A percentile compares a stretch with the other conserved stretches of the same genome.
Conservation (phyloP, 352 stramenopile species). For the Phytophthora hybrid region DNA sequence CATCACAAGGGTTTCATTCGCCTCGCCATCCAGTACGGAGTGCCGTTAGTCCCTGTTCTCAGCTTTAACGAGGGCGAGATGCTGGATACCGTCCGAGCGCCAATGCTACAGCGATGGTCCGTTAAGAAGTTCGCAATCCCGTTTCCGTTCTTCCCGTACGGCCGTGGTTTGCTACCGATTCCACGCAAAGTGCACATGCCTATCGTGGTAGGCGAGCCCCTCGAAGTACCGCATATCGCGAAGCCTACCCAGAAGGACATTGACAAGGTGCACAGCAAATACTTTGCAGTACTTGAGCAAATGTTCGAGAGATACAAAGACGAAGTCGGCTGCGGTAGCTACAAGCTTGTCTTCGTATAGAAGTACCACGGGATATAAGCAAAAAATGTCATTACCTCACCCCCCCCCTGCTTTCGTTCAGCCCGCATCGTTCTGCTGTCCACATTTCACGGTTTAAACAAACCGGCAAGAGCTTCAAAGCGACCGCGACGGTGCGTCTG, state of each 20-base stretch:
- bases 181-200: slow-evolving; percentile 60
- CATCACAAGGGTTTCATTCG: slow-evolving; percentile 82
- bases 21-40: slow-evolving; percentile 71
- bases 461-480: slow-evolving; percentile 54
- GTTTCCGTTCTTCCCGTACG: slow-evolving; percentile 77
- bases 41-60: slow-evolving; percentile 71
- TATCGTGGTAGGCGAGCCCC: slow-evolving; percentile 62
- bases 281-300: slow-evolving; percentile 53
- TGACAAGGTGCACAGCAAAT: slow-evolving; percentile 56
- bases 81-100: slow-evolving; percentile 76
- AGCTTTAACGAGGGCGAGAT: slow-evolving; percentile 80
- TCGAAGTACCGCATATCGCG: slow-evolving; percentile 52
- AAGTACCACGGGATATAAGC: not conserved
- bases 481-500: slow-evolving; percentile 63
- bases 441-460: slow-evolving; percentile 35
- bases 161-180: slow-evolving; percentile 63
- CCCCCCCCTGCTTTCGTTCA: not conserved
- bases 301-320: slow-evolving; percentile 77
- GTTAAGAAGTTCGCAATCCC: slow-evolving; percentile 75
- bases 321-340: slow-evolving; percentile 65
- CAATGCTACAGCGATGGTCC: slow-evolving; percentile 71
- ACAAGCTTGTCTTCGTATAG: slow-evolving; percentile 60
- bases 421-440: not conserved
- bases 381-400: slow-evolving; percentile 18
- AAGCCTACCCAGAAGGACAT: slow-evolving; percentile 57